Evolutionary conservation across 2,329 filamentous ascomycete genomes (phyloP).

Genomic region (Teratosphaeriaceae sp.): DNA sequence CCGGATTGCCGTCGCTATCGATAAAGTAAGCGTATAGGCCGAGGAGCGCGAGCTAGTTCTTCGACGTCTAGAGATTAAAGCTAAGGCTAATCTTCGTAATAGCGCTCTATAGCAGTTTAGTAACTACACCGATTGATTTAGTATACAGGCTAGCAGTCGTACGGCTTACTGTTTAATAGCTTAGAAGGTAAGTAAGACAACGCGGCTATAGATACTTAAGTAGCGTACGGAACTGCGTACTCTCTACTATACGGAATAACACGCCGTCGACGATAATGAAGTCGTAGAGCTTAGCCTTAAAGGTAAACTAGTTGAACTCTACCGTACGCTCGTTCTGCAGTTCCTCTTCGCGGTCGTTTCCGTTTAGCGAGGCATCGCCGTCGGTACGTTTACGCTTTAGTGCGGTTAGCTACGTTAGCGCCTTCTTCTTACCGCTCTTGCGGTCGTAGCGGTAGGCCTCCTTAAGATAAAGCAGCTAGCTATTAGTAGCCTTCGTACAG

Average conservation of each 20-base stretch:
- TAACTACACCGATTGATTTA: constrained; percentile 3
- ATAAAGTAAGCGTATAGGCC: constrained; percentile 13
- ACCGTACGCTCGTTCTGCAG: background rate
- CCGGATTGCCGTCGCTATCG: constrained; percentile 5
- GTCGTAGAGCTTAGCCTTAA: background rate
- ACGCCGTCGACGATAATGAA: background rate
- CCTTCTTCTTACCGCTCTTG: too few species aligned
- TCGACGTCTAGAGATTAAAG: constrained; percentile 19
- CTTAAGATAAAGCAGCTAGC: too few species aligned
- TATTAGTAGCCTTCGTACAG: too few species aligned
- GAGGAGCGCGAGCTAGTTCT: constrained; percentile 10
- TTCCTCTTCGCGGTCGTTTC: background rate
- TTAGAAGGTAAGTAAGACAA: constrained; percentile 3
- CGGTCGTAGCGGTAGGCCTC: too few species aligned
- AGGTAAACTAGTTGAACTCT: background rate
- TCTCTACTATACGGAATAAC: background rate
- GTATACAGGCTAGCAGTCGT: constrained; percentile 2
- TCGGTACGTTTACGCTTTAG: too few species aligned
- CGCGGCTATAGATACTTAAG: constrained; percentile 6
- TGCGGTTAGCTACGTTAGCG: too few species aligned
- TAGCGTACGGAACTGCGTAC: background rate
- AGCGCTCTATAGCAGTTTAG: constrained; percentile 1
- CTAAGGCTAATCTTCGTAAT: constrained; percentile 7
- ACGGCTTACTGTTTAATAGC: constrained; percentile 3
- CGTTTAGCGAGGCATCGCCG: too few species aligned